phyloP scores from a whole-genome alignment of 2,329 filamentous ascomycete species.

The Decorospora gaudefroyi region DNA sequence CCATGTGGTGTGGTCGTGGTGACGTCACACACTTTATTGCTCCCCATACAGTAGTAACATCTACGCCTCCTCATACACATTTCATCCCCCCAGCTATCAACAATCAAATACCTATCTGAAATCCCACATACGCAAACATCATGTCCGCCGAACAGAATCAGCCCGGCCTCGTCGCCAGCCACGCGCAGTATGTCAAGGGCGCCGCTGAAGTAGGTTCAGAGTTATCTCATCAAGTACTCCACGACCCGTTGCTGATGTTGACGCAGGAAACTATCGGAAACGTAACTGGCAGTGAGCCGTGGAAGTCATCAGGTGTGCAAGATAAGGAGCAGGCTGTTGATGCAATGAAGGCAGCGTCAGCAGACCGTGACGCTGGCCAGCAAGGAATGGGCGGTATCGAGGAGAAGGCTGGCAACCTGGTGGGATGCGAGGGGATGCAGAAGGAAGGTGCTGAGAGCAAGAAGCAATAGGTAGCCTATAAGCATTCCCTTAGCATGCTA shows the following conservation, averaged over 20 bases:
- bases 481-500: not conserved
- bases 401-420: slow-evolving; percentile 65
- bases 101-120: not conserved
- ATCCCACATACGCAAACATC: slow-evolving; percentile 2
- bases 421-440: slow-evolving; percentile 72
- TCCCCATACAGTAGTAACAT: slow-evolving; percentile 8
- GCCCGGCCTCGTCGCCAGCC: slow-evolving; percentile 65
- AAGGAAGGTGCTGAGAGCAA: slow-evolving; percentile 45
- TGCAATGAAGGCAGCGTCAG: slow-evolving; percentile 64
- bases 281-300: slow-evolving; percentile 64
- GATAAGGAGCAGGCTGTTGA: slow-evolving; percentile 66
- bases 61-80: not conserved
- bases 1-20: slow-evolving; percentile 11
- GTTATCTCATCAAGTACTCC: not conserved
- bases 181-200: slow-evolving; percentile 71
- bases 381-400: slow-evolving; percentile 67
- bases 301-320: slow-evolving; percentile 66
- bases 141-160: slow-evolving; percentile 47
- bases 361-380: slow-evolving; percentile 58
- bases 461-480: slow-evolving; percentile 18
- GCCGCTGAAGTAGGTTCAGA: slow-evolving; percentile 61
- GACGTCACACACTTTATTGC: slow-evolving; percentile 11
- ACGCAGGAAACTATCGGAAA: slow-evolving; percentile 62
- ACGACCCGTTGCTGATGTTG: not conserved
- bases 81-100: not conserved